phyloP scores from a whole-genome alignment of 192 early-diverging fungal species.

The Coemansia guatemalensis region DNA sequence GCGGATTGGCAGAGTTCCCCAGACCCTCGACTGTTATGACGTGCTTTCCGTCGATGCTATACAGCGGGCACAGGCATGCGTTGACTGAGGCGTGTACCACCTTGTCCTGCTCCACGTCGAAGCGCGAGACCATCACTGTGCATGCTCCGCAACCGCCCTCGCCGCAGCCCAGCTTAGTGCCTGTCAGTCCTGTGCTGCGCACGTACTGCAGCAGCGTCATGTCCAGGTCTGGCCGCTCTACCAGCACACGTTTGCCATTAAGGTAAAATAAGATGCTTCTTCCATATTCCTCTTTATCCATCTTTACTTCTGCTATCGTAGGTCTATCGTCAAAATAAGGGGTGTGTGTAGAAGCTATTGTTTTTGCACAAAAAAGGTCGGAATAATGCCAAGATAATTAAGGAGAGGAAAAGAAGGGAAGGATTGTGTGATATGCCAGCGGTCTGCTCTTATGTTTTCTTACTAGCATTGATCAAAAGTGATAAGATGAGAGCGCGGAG shows the following conservation, averaged over 20 bases:
- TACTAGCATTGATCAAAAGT: background rate
- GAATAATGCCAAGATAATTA: too few species aligned
- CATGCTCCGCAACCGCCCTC: slow-evolving; percentile 79
- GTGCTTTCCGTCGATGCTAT: slow-evolving; percentile 75
- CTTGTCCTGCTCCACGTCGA: slow-evolving; percentile 41
- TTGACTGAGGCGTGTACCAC: slow-evolving; percentile 57
- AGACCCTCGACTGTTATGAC: slow-evolving; percentile 82
- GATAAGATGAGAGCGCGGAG: too few species aligned
- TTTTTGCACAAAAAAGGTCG: too few species aligned
- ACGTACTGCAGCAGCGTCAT: slow-evolving; percentile 67
- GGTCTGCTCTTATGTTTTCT: background rate
- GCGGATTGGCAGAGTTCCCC: slow-evolving; percentile 65
- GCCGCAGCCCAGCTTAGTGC: slow-evolving; percentile 81
- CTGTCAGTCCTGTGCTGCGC: slow-evolving; percentile 63
- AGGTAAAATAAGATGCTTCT: slow-evolving; percentile 57
- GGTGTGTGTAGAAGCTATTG: too few species aligned
- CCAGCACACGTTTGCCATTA: slow-evolving; percentile 57
- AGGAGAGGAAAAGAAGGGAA: too few species aligned
- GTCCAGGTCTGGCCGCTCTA: slow-evolving; percentile 63
- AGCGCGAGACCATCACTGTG: slow-evolving; percentile 75
- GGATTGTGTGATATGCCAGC: background rate
- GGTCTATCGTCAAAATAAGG: too few species aligned
- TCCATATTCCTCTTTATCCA: background rate
- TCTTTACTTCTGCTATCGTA: too few species aligned
- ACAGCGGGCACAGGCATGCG: slow-evolving; percentile 73